Conservation (phyloP, 108 stramenopile species). For the Ochromonas danica region DNA sequence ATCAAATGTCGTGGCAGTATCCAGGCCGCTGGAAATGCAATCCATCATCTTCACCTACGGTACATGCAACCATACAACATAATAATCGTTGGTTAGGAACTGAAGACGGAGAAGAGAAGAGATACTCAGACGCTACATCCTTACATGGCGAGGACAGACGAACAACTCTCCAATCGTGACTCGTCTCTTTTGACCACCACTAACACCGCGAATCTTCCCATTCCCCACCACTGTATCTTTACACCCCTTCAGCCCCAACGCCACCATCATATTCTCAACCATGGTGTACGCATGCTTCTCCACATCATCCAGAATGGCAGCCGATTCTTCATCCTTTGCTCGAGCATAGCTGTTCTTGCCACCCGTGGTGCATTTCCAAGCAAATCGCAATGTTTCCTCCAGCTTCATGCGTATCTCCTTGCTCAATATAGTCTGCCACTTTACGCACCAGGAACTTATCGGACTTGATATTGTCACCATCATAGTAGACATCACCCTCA, state of each 20-base stretch:
- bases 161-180: background rate
- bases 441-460: slow-evolving; percentile 44
- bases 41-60: too few relatives aligned
- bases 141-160: too few relatives aligned
- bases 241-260: slow-evolving; percentile 2
- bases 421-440: too few relatives aligned
- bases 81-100: too few relatives aligned
- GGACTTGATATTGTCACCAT: slow-evolving; percentile 36
- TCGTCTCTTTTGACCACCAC: slow-evolving; percentile 12
- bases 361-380: too few relatives aligned
- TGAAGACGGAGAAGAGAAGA: too few relatives aligned
- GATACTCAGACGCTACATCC: too few relatives aligned
- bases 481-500: slow-evolving; percentile 41
- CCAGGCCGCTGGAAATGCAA: too few relatives aligned
- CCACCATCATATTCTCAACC: slow-evolving; percentile 27
- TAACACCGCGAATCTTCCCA: background rate
- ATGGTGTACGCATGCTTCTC: slow-evolving; percentile 41
- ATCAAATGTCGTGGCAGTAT: too few relatives aligned
- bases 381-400: slow-evolving; percentile 69
- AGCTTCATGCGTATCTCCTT: too few relatives aligned
- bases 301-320: background rate
- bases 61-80: too few relatives aligned
- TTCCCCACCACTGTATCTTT: background rate
- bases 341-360: background rate
- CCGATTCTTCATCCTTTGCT: slow-evolving; percentile 1